Evolutionary conservation across 108 stramenopile genomes (phyloP).

Genomic region (Cyclostephanos invisitatus): DNA sequence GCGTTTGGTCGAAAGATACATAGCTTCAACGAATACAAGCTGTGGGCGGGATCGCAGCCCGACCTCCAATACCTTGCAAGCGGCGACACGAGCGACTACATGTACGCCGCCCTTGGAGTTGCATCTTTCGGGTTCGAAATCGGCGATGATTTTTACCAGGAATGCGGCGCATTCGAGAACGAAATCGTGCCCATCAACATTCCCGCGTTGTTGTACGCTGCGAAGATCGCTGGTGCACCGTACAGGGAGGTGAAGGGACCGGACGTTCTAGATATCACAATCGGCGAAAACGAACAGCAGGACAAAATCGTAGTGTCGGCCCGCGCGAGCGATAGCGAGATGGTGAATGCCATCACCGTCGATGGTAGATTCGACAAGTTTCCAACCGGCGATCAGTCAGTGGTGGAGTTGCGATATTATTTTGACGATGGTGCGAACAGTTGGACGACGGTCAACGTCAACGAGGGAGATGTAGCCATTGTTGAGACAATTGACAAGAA

Average conservation of each 20-base stretch:
- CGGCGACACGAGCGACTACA: conserved; percentile 52
- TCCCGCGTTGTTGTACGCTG: conserved; percentile 39
- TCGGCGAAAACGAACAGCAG: background rate
- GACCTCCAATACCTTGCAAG: conserved; percentile 27
- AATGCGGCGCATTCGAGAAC: conserved; percentile 48
- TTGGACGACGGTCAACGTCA: background rate
- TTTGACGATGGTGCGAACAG: conserved; percentile 2
- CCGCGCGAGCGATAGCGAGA: conserved; percentile 25
- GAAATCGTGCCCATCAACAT: conserved; percentile 34
- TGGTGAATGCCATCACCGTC: conserved; percentile 31
- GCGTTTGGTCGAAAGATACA: conserved; percentile 42
- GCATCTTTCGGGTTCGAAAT: conserved; percentile 54
- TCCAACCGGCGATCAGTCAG: conserved; percentile 22
- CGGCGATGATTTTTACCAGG: conserved; percentile 48
- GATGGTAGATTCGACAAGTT: conserved; percentile 7
- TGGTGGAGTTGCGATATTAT: conserved; percentile 13
- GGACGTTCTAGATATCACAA: conserved; percentile 31
- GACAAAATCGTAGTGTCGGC: conserved; percentile 2
- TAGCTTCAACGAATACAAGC: conserved; percentile 22
- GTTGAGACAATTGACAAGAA: background rate
- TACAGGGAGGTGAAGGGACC: conserved; percentile 47
- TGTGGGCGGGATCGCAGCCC: conserved; percentile 34
- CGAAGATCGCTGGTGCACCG: conserved; percentile 42
- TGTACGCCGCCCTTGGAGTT: conserved; percentile 50
- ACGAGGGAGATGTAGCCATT: conserved; percentile 6